A percentile compares a stretch with the other conserved stretches of the same genome.
These are phyloP conservation scores for Trichoderma polysporum DNA, from an alignment of 2,329 filamentous ascomycete species.

Conservation along the genomic window DNA sequence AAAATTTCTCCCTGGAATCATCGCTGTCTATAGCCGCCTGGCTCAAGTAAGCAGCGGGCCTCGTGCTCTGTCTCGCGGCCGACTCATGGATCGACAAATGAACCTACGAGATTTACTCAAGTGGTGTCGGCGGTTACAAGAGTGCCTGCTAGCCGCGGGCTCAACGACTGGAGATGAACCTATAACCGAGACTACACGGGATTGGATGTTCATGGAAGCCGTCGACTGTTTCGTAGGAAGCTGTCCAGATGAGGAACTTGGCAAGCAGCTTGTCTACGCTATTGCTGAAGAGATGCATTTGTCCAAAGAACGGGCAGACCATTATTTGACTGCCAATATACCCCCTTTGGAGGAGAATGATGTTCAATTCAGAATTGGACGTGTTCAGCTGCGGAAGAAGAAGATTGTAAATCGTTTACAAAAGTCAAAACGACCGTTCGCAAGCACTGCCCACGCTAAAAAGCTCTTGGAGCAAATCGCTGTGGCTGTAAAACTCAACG, in stretches of 20 bases:
- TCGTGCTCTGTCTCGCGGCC: constrained; percentile 33
- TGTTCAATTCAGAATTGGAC: constrained; percentile 60
- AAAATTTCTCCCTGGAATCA: constrained; percentile 59
- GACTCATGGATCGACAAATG: constrained; percentile 52
- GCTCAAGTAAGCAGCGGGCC: constrained; percentile 51
- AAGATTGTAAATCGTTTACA: constrained; percentile 48
- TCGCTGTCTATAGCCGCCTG: constrained; percentile 58
- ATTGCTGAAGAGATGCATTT: constrained; percentile 89
- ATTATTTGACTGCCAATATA: constrained; percentile 72
- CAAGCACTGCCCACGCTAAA: constrained; percentile 81
- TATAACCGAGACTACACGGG: constrained; percentile 67
- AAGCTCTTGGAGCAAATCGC: constrained; percentile 85
- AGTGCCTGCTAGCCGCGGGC: constrained; percentile 60
- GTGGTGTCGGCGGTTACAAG: constrained; percentile 77
- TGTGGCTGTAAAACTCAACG: constrained; percentile 76
- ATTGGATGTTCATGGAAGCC: constrained; percentile 91
- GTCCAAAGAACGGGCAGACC: constrained; percentile 75
- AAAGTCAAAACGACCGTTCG: constrained; percentile 69
- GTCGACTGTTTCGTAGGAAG: constrained; percentile 89
- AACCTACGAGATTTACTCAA: constrained; percentile 83
- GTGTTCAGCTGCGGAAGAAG: constrained; percentile 61
- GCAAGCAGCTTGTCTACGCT: constrained; percentile 59
- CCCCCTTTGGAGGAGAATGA: constrained; percentile 66
- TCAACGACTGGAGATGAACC: constrained; percentile 67
- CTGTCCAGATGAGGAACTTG: constrained; percentile 64